Percentiles rank a stretch among this genome's conserved stretches.
These are phyloP conservation scores for Catunica adiposa DNA, from an alignment of 2,329 filamentous ascomycete genomes.

Conservation along the genomic window DNA sequence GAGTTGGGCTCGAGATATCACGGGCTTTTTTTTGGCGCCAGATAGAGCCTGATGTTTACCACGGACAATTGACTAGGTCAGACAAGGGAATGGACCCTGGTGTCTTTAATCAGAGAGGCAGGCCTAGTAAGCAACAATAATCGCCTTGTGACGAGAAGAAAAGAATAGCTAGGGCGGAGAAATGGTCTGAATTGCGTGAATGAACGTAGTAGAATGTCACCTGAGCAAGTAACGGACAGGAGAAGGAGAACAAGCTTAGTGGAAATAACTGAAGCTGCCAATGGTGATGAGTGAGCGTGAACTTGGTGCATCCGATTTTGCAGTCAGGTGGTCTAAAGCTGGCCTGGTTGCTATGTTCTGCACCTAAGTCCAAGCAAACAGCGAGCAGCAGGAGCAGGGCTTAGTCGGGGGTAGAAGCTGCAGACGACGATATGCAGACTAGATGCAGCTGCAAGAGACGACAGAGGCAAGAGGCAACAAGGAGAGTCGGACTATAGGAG, in stretches of 20 bases:
- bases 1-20: not conserved
- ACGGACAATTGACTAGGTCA: not conserved
- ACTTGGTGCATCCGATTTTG: too few species aligned
- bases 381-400: not conserved
- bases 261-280: not conserved
- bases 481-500: not conserved
- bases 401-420: not conserved
- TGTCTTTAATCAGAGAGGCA: not conserved
- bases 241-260: not conserved
- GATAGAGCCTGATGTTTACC: not conserved
- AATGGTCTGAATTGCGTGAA: not conserved
- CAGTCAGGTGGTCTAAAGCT: not conserved
- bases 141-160: not conserved
- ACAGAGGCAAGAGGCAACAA: not conserved
- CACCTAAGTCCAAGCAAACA: too few species aligned
- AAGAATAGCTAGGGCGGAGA: not conserved
- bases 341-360: too few species aligned
- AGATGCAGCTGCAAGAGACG: not conserved
- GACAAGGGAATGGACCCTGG: not conserved
- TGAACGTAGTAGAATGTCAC: constrained; percentile 1
- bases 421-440: not conserved
- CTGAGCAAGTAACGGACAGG: not conserved
- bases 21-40: not conserved
- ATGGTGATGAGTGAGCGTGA: too few species aligned
- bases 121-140: not conserved